Conservation (phyloP, 169 alveolate genomes). For the Theileria annulata region DNA sequence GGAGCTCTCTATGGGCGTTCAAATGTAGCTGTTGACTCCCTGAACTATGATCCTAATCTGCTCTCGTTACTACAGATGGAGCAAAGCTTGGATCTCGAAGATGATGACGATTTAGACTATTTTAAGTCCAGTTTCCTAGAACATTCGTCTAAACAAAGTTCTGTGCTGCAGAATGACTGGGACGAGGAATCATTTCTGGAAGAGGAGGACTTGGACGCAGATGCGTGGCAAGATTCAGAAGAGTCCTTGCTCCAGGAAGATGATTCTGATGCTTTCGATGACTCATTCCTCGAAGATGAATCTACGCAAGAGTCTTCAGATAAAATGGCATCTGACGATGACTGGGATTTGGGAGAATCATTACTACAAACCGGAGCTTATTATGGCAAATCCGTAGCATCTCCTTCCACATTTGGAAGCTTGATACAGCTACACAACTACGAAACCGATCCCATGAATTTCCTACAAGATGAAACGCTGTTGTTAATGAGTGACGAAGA, state of each 20-base stretch:
- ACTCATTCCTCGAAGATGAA: not conserved
- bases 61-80: constrained; percentile 33
- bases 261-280: not conserved
- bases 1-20: not conserved
- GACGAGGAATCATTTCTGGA: constrained; percentile 20
- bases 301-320: not conserved
- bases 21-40: constrained; percentile 2
- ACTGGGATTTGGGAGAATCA: not conserved
- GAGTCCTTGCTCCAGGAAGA: constrained; percentile 24
- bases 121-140: constrained; percentile 12
- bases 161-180: not conserved
- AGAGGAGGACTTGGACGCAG: constrained; percentile 21
- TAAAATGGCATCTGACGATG: not conserved
- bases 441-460: constrained; percentile 7
- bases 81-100: constrained; percentile 21
- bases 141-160: not conserved
- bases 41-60: constrained; percentile 19
- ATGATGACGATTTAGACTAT: constrained; percentile 7
- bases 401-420: constrained; percentile 2
- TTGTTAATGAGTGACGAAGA: constrained; percentile 1
- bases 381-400: not conserved
- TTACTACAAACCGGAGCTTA: not conserved
- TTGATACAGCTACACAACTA: constrained; percentile 1
- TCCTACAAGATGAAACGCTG: constrained; percentile 8
- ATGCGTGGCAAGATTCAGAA: not conserved